Evolutionary conservation across 2,329 filamentous ascomycete genomes (phyloP).

Genomic region (Ophiostoma australiae): DNA sequence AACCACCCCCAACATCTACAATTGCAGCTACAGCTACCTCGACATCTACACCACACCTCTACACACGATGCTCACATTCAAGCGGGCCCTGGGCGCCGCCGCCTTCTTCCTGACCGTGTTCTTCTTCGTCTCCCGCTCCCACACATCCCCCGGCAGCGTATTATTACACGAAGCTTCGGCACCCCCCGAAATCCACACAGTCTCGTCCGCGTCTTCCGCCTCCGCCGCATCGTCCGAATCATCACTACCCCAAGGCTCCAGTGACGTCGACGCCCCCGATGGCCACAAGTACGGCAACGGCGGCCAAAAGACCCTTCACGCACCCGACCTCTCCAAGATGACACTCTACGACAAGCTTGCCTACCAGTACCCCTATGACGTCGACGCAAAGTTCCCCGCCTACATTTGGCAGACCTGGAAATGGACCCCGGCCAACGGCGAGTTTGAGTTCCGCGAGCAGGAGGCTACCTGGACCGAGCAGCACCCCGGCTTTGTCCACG

Average conservation of each 20-base stretch:
- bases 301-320: slow-evolving; percentile 57
- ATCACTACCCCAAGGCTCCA: slow-evolving; percentile 23
- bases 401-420: slow-evolving; percentile 99
- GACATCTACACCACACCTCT: background rate
- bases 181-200: slow-evolving; percentile 32
- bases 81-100: slow-evolving; percentile 68
- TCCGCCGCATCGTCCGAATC: slow-evolving; percentile 20
- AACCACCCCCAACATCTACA: background rate
- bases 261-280: background rate
- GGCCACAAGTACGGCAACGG: slow-evolving; percentile 24
- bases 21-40: background rate
- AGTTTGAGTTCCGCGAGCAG: slow-evolving; percentile 75
- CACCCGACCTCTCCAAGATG: slow-evolving; percentile 65
- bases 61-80: slow-evolving; percentile 67
- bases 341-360: slow-evolving; percentile 74
- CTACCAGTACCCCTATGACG: slow-evolving; percentile 91
- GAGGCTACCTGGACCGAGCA: slow-evolving; percentile 85
- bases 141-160: slow-evolving; percentile 34
- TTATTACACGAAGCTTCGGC: slow-evolving; percentile 18
- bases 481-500: slow-evolving; percentile 89
- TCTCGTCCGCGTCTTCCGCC: background rate
- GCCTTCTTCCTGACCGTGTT: slow-evolving; percentile 64
- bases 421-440: slow-evolving; percentile 67
- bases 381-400: slow-evolving; percentile 82
- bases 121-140: slow-evolving; percentile 62